These are phyloP conservation scores for Cladosporium oxysporum DNA, from an alignment of 2,329 filamentous ascomycete species.

Conservation along the genomic window DNA sequence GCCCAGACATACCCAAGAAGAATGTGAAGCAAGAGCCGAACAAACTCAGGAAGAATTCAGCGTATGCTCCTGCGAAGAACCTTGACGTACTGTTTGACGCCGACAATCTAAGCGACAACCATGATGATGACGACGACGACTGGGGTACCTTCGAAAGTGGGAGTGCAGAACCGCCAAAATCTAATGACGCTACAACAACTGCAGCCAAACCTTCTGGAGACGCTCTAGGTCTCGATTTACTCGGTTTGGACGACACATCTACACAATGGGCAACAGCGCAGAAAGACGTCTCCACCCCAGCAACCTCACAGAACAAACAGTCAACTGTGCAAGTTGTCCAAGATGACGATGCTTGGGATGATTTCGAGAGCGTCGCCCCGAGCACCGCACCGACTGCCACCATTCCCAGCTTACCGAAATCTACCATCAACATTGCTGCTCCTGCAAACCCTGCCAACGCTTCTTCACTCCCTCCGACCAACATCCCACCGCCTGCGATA, in stretches of 20 bases:
- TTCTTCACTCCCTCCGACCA: conserved; percentile 59
- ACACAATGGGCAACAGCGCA: conserved; percentile 10
- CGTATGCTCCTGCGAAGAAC: conserved; percentile 24
- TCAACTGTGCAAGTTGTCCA: background rate
- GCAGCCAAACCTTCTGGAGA: background rate
- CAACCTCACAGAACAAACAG: conserved; percentile 10
- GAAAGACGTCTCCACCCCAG: background rate
- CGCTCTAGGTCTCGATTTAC: conserved; percentile 27
- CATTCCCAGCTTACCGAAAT: conserved; percentile 15
- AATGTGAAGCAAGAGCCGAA: conserved; percentile 24
- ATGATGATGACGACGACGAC: conserved; percentile 36
- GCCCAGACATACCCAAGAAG: background rate
- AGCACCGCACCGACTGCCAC: conserved; percentile 6
- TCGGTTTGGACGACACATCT: conserved; percentile 32
- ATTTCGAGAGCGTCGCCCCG: conserved; percentile 40
- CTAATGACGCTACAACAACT: background rate
- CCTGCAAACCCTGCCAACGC: conserved; percentile 6
- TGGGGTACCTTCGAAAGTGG: conserved; percentile 38
- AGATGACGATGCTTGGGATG: conserved; percentile 47
- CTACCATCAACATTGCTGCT: conserved; percentile 9
- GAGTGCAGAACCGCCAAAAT: background rate
- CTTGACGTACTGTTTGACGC: conserved; percentile 38
- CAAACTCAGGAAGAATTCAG: conserved; percentile 31
- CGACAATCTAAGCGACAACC: conserved; percentile 31
- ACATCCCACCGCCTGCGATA: conserved; percentile 84